A percentile compares a stretch with the other conserved stretches of the same genome.
Conservation (phyloP, 2,329 filamentous ascomycete genomes). For the Coniochaeta hoffmannii region DNA sequence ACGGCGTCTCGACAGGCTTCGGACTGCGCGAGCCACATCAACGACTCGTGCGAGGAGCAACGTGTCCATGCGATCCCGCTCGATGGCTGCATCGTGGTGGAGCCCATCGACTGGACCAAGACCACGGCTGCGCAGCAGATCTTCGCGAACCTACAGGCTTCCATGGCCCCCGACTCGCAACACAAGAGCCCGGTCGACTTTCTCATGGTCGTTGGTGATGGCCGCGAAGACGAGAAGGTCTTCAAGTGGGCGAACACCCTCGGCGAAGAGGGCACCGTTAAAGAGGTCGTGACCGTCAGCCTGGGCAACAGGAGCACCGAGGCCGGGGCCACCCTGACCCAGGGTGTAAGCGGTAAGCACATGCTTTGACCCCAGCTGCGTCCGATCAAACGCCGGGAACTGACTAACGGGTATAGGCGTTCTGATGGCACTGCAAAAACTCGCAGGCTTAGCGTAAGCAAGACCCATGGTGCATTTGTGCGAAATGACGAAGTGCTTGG, state of each 20-base stretch:
- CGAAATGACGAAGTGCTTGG: not conserved
- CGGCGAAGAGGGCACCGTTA: slow-evolving; percentile 47
- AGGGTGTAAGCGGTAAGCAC: slow-evolving; percentile 78
- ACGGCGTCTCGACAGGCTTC: slow-evolving; percentile 72
- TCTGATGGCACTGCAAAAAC: slow-evolving; percentile 39
- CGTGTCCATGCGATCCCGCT: slow-evolving; percentile 76
- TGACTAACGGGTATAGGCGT: slow-evolving; percentile 12
- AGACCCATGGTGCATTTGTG: slow-evolving; percentile 1
- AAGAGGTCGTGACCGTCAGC: slow-evolving; percentile 76
- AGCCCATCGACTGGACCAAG: slow-evolving; percentile 83
- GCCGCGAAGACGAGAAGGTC: slow-evolving; percentile 86
- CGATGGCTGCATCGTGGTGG: slow-evolving; percentile 75
- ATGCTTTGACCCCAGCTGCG: not conserved
- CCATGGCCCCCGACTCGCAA: slow-evolving; percentile 23
- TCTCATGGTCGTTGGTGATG: slow-evolving; percentile 81
- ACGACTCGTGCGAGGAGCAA: slow-evolving; percentile 81
- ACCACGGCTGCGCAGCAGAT: slow-evolving; percentile 72
- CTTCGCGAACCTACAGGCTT: slow-evolving; percentile 48
- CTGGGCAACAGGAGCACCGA: slow-evolving; percentile 83
- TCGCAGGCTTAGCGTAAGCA: slow-evolving; percentile 32
- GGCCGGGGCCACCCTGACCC: slow-evolving; percentile 75
- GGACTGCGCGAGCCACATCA: slow-evolving; percentile 91
- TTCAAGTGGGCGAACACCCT: slow-evolving; percentile 91
- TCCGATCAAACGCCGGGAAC: not conserved
- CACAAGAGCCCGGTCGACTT: slow-evolving; percentile 61